These are phyloP conservation scores for Boletus subcaerulescens DNA, from an alignment of 768 basidiomycete species.

Conservation along the genomic window DNA sequence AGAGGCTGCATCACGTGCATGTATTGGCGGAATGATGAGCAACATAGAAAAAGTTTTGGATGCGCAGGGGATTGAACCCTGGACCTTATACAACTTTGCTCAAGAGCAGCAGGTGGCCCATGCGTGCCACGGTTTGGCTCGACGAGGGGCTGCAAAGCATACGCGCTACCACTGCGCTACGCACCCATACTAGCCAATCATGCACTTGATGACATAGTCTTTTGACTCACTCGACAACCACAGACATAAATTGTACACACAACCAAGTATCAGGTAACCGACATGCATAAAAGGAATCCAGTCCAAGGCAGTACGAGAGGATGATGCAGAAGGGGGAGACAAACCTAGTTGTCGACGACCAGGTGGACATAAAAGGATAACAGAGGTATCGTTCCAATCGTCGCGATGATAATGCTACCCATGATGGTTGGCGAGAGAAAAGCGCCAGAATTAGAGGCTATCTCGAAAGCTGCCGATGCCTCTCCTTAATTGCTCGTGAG, in stretches of 20 bases:
- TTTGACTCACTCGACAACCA: no score
- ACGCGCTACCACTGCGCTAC: slow-evolving; percentile 40
- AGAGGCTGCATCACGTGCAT: no score
- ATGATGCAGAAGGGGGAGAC: no score
- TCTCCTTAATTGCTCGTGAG: slow-evolving; percentile 14
- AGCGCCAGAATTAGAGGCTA: slow-evolving; percentile 19
- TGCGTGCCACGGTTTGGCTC: no score
- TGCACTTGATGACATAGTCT: no score
- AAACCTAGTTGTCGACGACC: no score
- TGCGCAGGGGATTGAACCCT: slow-evolving; percentile 44
- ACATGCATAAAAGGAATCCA: no score
- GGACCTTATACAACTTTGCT: slow-evolving; percentile 38
- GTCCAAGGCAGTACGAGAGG: no score
- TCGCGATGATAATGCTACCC: slow-evolving; percentile 26
- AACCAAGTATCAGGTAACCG: no score
- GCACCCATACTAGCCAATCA: slow-evolving; percentile 9
- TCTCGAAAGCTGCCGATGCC: slow-evolving; percentile 29
- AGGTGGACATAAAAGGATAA: slow-evolving; percentile 4
- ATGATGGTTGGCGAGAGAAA: slow-evolving; percentile 28
- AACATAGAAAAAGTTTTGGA: slow-evolving; percentile 13
- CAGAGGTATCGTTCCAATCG: slow-evolving; percentile 21
- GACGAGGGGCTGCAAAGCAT: slow-evolving; percentile 35
- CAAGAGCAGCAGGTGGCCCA: not conserved
- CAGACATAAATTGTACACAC: no score
- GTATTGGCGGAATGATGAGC: no score